Evolutionary conservation across 306 rosid genomes (phyloP).

Genomic region (Cicer yamashitae): DNA sequence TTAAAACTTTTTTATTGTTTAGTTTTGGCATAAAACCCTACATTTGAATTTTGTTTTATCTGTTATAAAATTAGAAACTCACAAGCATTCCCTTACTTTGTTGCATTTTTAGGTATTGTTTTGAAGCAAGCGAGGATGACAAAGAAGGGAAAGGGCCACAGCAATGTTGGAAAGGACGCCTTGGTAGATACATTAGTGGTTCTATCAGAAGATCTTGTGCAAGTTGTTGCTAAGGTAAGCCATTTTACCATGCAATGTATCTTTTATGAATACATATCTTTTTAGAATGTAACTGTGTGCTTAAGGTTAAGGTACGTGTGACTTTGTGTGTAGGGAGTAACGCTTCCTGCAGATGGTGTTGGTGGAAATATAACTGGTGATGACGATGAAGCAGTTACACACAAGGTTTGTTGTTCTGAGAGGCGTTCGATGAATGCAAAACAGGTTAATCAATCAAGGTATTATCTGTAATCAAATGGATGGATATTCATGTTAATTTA

Average conservation of each 20-base stretch:
- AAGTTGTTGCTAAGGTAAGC: slow-evolving; percentile 82
- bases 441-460: slow-evolving; percentile 63
- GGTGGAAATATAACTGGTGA: slow-evolving; percentile 56
- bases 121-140: slow-evolving; percentile 85
- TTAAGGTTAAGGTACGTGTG: slow-evolving; percentile 35
- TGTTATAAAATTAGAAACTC: neutral
- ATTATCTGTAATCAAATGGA: slow-evolving; percentile 39
- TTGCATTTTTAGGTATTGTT: slow-evolving; percentile 64
- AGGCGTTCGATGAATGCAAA: slow-evolving; percentile 44
- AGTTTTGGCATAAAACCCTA: neutral
- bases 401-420: slow-evolving; percentile 44
- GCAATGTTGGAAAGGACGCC: slow-evolving; percentile 58
- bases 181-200: slow-evolving; percentile 74
- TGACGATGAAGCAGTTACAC: slow-evolving; percentile 52
- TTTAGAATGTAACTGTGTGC: slow-evolving; percentile 29
- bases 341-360: slow-evolving; percentile 62
- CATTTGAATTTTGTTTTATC: slow-evolving; percentile 18
- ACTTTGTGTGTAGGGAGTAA: slow-evolving; percentile 60
- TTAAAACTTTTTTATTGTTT: neutral
- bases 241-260: slow-evolving; percentile 12
- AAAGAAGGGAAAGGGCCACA: slow-evolving; percentile 62
- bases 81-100: slow-evolving; percentile 25
- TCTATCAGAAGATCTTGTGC: slow-evolving; percentile 72
- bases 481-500: neutral
- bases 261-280: slow-evolving; percentile 13